These are phyloP conservation scores for Lunularia cruciata DNA, from an alignment of 225 moss, liverwort and hornwort species.

Conservation along the genomic window DNA sequence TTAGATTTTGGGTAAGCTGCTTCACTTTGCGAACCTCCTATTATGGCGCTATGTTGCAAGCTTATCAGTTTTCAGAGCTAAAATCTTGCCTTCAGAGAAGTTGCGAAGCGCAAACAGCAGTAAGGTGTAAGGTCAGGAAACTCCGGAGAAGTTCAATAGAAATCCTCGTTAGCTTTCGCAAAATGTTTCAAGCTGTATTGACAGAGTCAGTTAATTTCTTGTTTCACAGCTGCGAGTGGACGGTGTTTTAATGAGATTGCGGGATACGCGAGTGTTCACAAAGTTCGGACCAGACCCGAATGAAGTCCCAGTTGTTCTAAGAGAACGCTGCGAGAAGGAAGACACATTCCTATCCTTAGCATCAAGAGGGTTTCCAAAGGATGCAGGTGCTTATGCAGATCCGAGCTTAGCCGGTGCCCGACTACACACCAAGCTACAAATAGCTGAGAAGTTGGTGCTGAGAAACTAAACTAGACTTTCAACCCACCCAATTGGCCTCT, in stretches of 20 bases:
- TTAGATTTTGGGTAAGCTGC: slow-evolving; percentile 73
- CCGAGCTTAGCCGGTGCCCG: slow-evolving; percentile 53
- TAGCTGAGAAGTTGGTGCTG: slow-evolving; percentile 53
- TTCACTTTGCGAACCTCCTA: not conserved
- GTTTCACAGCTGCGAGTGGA: slow-evolving; percentile 72
- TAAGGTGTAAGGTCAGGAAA: no score
- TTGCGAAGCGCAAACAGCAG: no score
- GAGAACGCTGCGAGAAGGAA: slow-evolving; percentile 67
- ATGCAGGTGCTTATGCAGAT: slow-evolving; percentile 60
- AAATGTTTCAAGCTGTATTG: no score
- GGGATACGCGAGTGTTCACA: slow-evolving; percentile 74
- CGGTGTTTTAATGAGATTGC: slow-evolving; percentile 75
- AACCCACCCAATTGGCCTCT: no score
- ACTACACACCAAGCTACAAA: slow-evolving; percentile 38
- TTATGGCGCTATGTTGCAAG: no score
- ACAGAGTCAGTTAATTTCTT: no score
- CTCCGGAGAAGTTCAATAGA: no score
- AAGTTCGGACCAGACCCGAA: slow-evolving; percentile 52
- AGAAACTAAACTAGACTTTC: not conserved
- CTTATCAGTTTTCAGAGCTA: no score
- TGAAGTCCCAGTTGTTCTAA: slow-evolving; percentile 52
- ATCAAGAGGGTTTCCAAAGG: slow-evolving; percentile 59
- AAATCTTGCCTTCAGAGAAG: no score
- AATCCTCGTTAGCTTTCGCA: no score
- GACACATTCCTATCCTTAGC: slow-evolving; percentile 64